phyloP scores from a whole-genome alignment of 176 grass and related monocot species.

The Eragrostis curvula region DNA sequence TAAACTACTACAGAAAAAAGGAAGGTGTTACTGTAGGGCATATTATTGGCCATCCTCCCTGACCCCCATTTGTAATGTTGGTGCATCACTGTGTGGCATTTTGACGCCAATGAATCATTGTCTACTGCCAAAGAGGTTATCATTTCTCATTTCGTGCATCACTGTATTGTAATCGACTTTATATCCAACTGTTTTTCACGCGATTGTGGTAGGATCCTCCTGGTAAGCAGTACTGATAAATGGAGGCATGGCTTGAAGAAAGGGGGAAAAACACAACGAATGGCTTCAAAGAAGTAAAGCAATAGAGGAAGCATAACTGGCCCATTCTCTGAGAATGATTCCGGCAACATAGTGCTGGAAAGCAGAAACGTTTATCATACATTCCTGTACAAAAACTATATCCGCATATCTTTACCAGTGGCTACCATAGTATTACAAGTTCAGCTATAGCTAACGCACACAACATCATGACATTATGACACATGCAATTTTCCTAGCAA shows the following conservation, averaged over 20 bases:
- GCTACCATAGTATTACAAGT: not conserved
- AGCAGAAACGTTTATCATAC: not conserved
- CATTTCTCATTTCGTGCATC: not conserved
- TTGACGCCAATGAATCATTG: not conserved
- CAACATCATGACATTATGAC: not conserved
- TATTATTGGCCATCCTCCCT: conserved; percentile 17
- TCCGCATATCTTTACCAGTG: not conserved
- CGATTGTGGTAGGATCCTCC: not conserved
- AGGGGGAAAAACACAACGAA: not conserved
- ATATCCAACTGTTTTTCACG: not conserved
- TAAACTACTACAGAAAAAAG: conserved; percentile 39
- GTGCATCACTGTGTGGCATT: not conserved
- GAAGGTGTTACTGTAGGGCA: not conserved
- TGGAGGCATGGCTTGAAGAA: not conserved
- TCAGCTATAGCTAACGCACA: not conserved
- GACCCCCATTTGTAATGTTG: conserved; percentile 14
- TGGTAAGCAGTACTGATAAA: not conserved
- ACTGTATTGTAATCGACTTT: not conserved
- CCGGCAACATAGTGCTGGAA: not conserved
- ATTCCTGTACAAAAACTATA: not conserved
- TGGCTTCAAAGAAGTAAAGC: not conserved
- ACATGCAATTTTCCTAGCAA: not conserved
- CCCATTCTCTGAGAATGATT: too few species aligned
- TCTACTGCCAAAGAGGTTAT: not conserved
- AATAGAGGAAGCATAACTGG: not conserved